Evolutionary conservation across 768 basidiomycete genomes (phyloP).

Genomic region (Amanita brunnescens): DNA sequence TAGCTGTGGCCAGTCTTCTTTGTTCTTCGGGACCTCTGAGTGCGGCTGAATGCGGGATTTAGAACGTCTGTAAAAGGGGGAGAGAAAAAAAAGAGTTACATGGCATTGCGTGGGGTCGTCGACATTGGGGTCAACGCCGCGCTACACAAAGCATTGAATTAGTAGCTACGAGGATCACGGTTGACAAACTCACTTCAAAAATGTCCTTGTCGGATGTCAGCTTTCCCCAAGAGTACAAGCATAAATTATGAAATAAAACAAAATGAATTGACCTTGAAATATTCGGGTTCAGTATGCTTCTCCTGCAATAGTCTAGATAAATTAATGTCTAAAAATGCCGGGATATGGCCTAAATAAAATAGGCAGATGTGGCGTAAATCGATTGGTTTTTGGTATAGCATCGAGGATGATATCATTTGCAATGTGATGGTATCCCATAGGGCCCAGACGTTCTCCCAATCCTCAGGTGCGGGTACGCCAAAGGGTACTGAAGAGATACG

Average conservation of each 20-base stretch:
- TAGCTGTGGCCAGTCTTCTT: constrained; percentile 84
- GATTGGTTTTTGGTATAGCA: constrained; percentile 88
- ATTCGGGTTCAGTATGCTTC: constrained; percentile 75
- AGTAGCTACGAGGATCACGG: too few relatives aligned
- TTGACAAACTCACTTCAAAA: constrained; percentile 63
- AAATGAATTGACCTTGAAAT: constrained; percentile 49
- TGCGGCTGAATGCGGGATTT: constrained; percentile 48
- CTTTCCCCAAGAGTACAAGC: constrained; percentile 3
- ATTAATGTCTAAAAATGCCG: constrained; percentile 88
- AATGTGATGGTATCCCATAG: constrained; percentile 82
- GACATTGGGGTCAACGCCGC: constrained; percentile 94
- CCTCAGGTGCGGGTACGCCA: constrained; percentile 60
- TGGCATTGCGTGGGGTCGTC: constrained; percentile 85
- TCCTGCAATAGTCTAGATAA: constrained; percentile 67
- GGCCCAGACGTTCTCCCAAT: constrained; percentile 83
- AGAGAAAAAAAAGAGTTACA: constrained; percentile 33
- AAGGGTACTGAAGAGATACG: constrained; percentile 35
- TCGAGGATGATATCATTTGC: constrained; percentile 77
- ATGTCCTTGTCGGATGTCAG: constrained; percentile 38
- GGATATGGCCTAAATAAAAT: constrained; percentile 96
- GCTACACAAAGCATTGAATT: constrained; percentile 29
- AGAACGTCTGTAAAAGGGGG: background rate
- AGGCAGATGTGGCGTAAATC: constrained; percentile 91
- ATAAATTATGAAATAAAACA: constrained; percentile 9
- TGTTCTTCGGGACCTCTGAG: constrained; percentile 71